Evolutionary conservation across 163 green algal species (phyloP).

Genomic region (Scenedesmus sp.): DNA sequence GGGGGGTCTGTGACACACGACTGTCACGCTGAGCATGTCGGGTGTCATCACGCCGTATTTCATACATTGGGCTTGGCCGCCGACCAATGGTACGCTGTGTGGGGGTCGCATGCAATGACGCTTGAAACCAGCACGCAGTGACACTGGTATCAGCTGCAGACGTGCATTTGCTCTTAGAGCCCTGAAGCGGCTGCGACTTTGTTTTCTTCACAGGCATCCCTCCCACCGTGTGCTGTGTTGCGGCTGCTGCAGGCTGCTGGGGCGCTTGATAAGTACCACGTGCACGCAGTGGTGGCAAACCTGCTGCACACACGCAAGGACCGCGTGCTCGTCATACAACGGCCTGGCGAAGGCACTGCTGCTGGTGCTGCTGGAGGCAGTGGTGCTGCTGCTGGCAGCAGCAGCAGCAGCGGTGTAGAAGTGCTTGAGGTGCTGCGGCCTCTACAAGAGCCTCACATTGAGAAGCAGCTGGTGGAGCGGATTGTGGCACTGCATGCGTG

Average conservation of each 20-base stretch:
- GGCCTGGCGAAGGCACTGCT: not conserved
- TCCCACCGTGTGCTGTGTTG: not conserved
- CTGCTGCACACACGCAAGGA: slow-evolving; percentile 93
- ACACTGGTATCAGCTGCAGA: too few relatives aligned
- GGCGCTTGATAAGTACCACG: slow-evolving; percentile 76
- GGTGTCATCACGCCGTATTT: too few relatives aligned
- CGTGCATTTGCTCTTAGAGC: too few relatives aligned
- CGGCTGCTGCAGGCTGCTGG: slow-evolving; percentile 31
- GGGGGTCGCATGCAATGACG: too few relatives aligned
- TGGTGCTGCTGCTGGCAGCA: not conserved
- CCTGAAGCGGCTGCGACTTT: too few relatives aligned
- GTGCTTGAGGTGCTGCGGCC: slow-evolving; percentile 62
- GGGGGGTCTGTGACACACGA: too few relatives aligned
- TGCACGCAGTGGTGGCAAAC: slow-evolving; percentile 98
- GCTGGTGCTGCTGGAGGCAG: not conserved
- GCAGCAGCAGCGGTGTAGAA: slow-evolving; percentile 18
- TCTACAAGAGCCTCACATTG: slow-evolving; percentile 66
- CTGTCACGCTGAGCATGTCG: too few relatives aligned
- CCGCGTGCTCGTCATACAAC: slow-evolving; percentile 72
- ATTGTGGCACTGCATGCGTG: slow-evolving; percentile 70
- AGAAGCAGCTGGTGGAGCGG: slow-evolving; percentile 70
- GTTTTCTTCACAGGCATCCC: too few relatives aligned
- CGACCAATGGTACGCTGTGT: too few relatives aligned
- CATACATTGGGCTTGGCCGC: too few relatives aligned
- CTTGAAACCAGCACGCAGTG: too few relatives aligned